Conservation (phyloP, 2,329 filamentous ascomycete species). For the Cladophialophora yegresii region DNA sequence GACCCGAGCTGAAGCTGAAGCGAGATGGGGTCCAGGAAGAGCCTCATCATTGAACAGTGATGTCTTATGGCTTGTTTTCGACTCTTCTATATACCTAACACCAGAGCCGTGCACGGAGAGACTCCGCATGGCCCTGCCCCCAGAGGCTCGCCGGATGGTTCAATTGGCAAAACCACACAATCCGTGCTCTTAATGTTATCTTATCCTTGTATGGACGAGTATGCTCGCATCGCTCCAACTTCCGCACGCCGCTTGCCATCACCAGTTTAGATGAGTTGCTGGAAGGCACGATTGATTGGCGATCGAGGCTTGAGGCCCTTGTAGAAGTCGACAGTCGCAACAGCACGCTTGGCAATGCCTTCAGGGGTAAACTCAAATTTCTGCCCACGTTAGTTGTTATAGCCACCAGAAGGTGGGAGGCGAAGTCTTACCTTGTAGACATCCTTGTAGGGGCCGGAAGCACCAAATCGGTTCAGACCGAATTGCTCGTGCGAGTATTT, state of each 20-base stretch:
- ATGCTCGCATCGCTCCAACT: neutral
- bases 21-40: neutral
- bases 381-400: constrained; percentile 54
- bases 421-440: constrained; percentile 76
- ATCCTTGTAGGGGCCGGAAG: constrained; percentile 94
- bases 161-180: neutral
- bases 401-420: neutral
- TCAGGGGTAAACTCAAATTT: constrained; percentile 99
- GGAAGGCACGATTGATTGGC: constrained; percentile 94
- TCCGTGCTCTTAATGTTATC: neutral
- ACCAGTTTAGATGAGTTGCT: constrained; percentile 78
- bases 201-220: neutral
- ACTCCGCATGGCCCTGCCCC: neutral
- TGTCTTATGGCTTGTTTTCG: neutral
- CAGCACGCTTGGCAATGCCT: constrained; percentile 91
- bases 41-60: neutral
- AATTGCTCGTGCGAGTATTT: constrained; percentile 99
- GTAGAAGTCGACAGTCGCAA: constrained; percentile 94
- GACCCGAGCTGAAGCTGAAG: constrained; percentile 2
- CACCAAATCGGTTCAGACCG: constrained; percentile 97
- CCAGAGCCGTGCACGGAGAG: neutral
- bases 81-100: neutral
- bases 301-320: constrained; percentile 93
- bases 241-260: neutral
- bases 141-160: neutral